A percentile compares a stretch with the other conserved stretches of the same genome.
These are phyloP conservation scores for Thinopyrum elongatum DNA, from an alignment of 176 grass and related monocot genomes.

Conservation along the genomic window DNA sequence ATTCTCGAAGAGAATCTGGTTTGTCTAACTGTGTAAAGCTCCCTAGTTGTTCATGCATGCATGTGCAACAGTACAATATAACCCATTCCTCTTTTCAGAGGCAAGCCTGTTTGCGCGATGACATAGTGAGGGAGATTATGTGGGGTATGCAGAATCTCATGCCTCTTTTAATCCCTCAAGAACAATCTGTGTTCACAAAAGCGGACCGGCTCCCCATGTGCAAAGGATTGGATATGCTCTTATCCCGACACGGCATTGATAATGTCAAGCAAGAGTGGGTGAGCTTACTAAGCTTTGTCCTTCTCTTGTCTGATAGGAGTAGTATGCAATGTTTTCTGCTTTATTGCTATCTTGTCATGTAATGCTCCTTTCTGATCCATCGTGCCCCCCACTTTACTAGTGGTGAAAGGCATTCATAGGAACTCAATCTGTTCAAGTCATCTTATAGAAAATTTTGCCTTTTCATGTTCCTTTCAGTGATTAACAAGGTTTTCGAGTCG, in stretches of 20 bases:
- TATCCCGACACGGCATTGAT: too few relatives aligned
- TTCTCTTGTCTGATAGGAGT: background rate
- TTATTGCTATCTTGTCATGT: background rate
- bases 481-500: too few relatives aligned
- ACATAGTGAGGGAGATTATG: too few relatives aligned
- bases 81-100: background rate
- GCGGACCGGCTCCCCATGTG: too few relatives aligned
- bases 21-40: background rate
- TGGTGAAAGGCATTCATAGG: background rate
- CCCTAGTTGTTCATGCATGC: background rate
- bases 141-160: too few relatives aligned
- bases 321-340: background rate
- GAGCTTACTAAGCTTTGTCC: background rate
- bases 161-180: too few relatives aligned
- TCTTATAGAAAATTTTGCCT: background rate
- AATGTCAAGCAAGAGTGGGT: background rate
- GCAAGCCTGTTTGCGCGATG: background rate
- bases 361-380: too few relatives aligned
- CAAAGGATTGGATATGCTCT: too few relatives aligned
- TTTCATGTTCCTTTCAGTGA: background rate
- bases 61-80: background rate
- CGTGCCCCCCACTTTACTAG: background rate
- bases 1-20: background rate
- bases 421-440: background rate
- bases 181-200: too few relatives aligned